phyloP scores from a whole-genome alignment of 768 basidiomycete species.

The Trametes cinnabarina region DNA sequence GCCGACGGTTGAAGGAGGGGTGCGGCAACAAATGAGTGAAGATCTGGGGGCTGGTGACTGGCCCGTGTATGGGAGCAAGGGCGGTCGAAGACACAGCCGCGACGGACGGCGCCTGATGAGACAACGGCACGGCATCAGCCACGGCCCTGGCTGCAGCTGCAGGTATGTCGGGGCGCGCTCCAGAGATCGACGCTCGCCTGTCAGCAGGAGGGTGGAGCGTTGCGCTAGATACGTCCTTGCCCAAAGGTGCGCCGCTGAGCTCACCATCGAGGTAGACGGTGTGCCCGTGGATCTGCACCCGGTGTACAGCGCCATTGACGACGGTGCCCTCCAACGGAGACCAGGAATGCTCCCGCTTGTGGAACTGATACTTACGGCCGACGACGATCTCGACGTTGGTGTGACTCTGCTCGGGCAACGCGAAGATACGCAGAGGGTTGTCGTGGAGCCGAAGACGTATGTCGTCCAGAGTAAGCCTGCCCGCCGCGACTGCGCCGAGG shows the following conservation, averaged over 20 bases:
- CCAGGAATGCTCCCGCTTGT: constrained; percentile 57
- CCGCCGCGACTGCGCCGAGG: constrained; percentile 79
- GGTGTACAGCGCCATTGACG: constrained; percentile 77
- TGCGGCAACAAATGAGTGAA: constrained; percentile 59
- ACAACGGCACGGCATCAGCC: constrained; percentile 9
- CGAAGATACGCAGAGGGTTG: constrained; percentile 90
- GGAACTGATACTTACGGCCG: constrained; percentile 57
- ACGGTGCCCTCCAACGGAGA: constrained; percentile 71
- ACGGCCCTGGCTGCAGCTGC: constrained; percentile 3
- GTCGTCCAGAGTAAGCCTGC: constrained; percentile 78
- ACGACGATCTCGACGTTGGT: constrained; percentile 93
- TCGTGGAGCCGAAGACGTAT: constrained; percentile 83
- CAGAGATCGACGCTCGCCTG: constrained; percentile 24
- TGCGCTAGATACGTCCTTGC: constrained; percentile 71
- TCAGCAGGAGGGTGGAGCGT: constrained; percentile 44
- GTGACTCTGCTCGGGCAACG: constrained; percentile 79
- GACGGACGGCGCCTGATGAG: constrained; percentile 1
- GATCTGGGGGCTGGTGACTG: constrained; percentile 35
- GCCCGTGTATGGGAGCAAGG: constrained; percentile 29
- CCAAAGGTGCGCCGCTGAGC: constrained; percentile 55
- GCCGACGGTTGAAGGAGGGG: constrained; percentile 88
- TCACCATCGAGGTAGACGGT: constrained; percentile 88
- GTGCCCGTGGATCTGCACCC: constrained; percentile 87
- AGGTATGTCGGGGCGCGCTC: constrained; percentile 18
- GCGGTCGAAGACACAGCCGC: constrained; percentile 2